Evolutionary conservation across 768 basidiomycete species (phyloP), one percentile per base, ranked within the genome.

Genomic region (Solioccasus polychromus): DNA sequence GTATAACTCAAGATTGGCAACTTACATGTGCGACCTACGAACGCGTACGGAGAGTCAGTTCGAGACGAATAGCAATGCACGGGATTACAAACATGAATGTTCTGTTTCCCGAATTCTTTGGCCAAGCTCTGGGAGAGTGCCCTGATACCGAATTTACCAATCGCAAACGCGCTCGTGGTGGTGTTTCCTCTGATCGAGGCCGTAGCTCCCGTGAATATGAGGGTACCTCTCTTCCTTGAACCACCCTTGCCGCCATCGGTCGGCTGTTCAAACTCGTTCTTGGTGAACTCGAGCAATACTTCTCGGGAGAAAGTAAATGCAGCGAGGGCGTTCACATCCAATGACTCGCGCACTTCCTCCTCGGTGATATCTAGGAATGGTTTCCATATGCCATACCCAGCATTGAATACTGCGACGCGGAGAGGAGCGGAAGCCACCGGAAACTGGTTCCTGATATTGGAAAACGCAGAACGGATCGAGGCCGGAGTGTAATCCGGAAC

Each of bases 151-250:
- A 76, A 78, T 58, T 87, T 88, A 0, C 77, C 77, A 3, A 83
- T 78, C 4, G 85, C 71, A 54, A 87, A 82, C 2, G 72, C 75
- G 40, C 81, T 82, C 0, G 83, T 85, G 0, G 63, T 66, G 3
- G 68, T 66, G 44, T 85, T 86, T 5, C 86, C 86, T 44, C 86
- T 68, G 17, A 77, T 44, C 42, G 79, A 73, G 6, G 86, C 81
- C 7, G 87, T 88, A 2, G 86, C 86, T 0, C 85, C 84, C 0
- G 85, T 88, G 58, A 87, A 85, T 12, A 86, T 74, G 37, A 88
- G 62, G 0, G 80, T 76, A 7, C 86, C 87, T 22, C 74, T 71
- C 57, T 78, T 77, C 10, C 82, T 79, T n/a, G 61, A 62, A n/a
- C 66, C 63, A 14, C 55, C 67, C 20, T 51, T 55, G 20, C 66